These are phyloP conservation scores for Coemansia sp. DNA, from an alignment of 192 early-diverging fungal genomes.

Conservation along the genomic window DNA sequence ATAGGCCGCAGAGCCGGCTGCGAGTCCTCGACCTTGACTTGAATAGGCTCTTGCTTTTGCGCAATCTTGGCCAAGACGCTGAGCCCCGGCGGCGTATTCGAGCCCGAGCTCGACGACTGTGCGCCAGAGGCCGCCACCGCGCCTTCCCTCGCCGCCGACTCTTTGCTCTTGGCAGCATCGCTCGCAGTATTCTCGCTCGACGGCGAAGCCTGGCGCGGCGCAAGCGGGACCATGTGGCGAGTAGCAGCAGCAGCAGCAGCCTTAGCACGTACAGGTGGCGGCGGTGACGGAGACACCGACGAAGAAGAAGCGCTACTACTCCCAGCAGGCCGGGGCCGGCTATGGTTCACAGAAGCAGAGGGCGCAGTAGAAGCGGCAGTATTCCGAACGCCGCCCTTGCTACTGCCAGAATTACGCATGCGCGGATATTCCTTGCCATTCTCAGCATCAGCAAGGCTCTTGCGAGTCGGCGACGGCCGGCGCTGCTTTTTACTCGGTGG, in stretches of 20 bases:
- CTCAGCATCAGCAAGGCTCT: slow-evolving; percentile 9
- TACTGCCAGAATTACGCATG: slow-evolving; percentile 18
- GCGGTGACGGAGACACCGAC: not conserved
- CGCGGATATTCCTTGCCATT: slow-evolving; percentile 11
- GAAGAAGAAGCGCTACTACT: slow-evolving; percentile 3
- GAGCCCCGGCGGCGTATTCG: slow-evolving; percentile 35
- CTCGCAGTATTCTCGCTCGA: not conserved
- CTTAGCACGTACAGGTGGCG: not conserved
- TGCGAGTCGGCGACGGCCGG: not conserved
- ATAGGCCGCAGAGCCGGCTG: slow-evolving; percentile 13
- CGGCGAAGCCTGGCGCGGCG: slow-evolving; percentile 16
- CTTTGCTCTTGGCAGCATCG: not conserved
- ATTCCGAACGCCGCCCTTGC: not conserved
- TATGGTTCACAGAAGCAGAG: slow-evolving; percentile 10
- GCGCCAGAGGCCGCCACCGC: not conserved
- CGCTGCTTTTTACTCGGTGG: slow-evolving; percentile 12
- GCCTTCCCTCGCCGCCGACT: not conserved
- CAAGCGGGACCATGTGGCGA: slow-evolving; percentile 14
- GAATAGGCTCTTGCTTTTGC: slow-evolving; percentile 36
- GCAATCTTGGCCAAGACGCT: slow-evolving; percentile 44
- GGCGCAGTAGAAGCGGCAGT: slow-evolving; percentile 8
- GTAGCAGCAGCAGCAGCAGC: not conserved
- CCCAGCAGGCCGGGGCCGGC: slow-evolving; percentile 1
- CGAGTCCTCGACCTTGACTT: slow-evolving; percentile 9
- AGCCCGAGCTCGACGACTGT: slow-evolving; percentile 14